phyloP scores from a whole-genome alignment of 768 basidiomycete genomes.

The Collybiopsis luxurians region DNA sequence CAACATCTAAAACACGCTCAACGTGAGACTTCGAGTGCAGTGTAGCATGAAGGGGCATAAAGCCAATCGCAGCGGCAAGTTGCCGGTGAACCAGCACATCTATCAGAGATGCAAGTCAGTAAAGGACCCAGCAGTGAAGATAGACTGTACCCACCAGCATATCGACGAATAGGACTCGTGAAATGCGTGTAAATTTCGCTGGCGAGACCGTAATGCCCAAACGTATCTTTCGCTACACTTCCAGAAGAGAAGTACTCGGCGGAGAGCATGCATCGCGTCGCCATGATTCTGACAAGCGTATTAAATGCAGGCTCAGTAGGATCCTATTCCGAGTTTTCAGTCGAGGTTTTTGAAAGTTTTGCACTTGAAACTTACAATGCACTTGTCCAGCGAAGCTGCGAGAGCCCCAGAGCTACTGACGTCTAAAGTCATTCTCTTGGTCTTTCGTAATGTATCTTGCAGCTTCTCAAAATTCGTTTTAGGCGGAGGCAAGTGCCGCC shows the following conservation, averaged over 20 bases:
- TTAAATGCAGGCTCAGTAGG: conserved; percentile 87
- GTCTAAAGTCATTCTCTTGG: conserved; percentile 79
- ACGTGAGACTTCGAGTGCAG: conserved; percentile 88
- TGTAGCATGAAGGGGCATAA: conserved; percentile 78
- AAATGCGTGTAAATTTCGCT: conserved; percentile 98
- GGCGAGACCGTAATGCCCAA: conserved; percentile 97
- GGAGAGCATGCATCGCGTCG: conserved; percentile 96
- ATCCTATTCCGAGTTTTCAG: conserved; percentile 48
- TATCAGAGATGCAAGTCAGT: conserved; percentile 25
- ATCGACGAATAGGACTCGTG: conserved; percentile 95
- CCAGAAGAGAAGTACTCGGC: conserved; percentile 99
- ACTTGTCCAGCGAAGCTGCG: conserved; percentile 84
- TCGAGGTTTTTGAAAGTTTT: too few species aligned
- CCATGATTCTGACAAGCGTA: conserved; percentile 98
- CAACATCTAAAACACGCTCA: conserved; percentile 79
- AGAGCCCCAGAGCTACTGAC: conserved; percentile 90
- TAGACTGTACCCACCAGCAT: conserved; percentile 62
- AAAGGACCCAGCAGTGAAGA: background rate
- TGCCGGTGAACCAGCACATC: conserved; percentile 96
- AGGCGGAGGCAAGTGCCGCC: conserved; percentile 91
- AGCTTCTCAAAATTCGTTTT: conserved; percentile 93
- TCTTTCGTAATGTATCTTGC: conserved; percentile 86
- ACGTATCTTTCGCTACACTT: conserved; percentile 87
- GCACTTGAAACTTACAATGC: conserved; percentile 59
- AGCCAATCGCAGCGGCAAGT: conserved; percentile 84